Evolutionary conservation across 805 yeast species (phyloP).

Genomic region (Candida parachauliodes): DNA sequence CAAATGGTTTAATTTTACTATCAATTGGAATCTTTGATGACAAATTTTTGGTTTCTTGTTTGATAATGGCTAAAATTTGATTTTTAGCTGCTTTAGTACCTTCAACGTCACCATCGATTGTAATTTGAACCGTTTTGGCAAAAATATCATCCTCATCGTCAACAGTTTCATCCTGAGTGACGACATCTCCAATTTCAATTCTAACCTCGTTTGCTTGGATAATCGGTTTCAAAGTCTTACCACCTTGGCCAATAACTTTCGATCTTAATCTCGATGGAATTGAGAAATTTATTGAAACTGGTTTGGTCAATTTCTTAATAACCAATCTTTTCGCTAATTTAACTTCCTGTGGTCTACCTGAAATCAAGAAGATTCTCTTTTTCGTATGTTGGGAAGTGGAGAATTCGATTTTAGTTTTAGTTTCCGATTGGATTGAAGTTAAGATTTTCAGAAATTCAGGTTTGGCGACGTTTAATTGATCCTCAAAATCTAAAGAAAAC

Average conservation of each 20-base stretch:
- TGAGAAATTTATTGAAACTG: constrained; percentile 54
- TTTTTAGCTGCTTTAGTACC: constrained; percentile 73
- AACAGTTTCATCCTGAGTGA: constrained; percentile 19
- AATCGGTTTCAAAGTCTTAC: constrained; percentile 77
- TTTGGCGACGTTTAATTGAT: constrained; percentile 60
- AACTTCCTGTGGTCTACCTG: constrained; percentile 69
- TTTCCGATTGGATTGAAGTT: constrained; percentile 54
- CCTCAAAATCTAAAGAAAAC: constrained; percentile 66
- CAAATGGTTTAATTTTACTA: constrained; percentile 43
- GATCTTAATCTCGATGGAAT: constrained; percentile 79
- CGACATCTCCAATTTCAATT: constrained; percentile 58
- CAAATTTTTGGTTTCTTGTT: constrained; percentile 64
- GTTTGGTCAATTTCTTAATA: constrained; percentile 72
- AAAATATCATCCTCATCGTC: constrained; percentile 53
- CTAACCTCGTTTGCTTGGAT: constrained; percentile 62
- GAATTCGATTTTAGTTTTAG: constrained; percentile 72
- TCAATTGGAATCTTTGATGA: constrained; percentile 47
- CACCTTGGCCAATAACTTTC: constrained; percentile 82
- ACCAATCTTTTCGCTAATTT: constrained; percentile 70
- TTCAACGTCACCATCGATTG: constrained; percentile 79
- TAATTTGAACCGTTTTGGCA: constrained; percentile 57
- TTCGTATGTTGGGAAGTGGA: constrained; percentile 73
- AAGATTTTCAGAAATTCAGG: constrained; percentile 68
- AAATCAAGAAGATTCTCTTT: constrained; percentile 77
- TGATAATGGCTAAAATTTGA: constrained; percentile 68